These are phyloP conservation scores for Pseudocohnilembus persalinus DNA, from an alignment of 169 alveolate genomes.

Conservation along the genomic window DNA sequence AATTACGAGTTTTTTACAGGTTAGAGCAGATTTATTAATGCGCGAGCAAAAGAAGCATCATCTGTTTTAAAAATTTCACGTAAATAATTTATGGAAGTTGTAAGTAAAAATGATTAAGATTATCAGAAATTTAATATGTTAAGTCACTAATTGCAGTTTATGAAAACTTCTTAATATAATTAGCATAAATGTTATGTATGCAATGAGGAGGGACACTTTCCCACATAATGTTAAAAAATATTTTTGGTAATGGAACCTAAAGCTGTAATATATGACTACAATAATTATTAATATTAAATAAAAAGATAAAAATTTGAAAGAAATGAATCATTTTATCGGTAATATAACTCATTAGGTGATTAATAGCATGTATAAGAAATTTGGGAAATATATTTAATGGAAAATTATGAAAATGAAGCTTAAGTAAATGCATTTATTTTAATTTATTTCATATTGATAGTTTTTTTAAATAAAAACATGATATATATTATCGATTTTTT, in stretches of 20 bases:
- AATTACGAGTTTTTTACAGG: background rate
- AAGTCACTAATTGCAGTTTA: background rate
- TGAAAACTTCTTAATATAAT: background rate
- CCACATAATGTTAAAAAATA: background rate
- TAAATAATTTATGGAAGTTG: background rate
- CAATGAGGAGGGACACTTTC: background rate
- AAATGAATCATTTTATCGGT: too few relatives aligned
- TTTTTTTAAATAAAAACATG: too few relatives aligned
- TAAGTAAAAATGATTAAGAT: background rate
- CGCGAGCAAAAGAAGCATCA: background rate
- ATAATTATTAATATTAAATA: too few relatives aligned
- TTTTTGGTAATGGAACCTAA: background rate
- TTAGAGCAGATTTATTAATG: background rate
- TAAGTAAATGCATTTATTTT: too few relatives aligned
- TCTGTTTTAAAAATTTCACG: background rate
- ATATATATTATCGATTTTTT: too few relatives aligned
- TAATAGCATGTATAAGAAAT: too few relatives aligned
- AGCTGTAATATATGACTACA: background rate
- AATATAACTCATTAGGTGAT: too few relatives aligned
- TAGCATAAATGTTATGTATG: background rate
- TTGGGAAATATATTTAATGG: too few relatives aligned
- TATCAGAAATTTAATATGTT: background rate
- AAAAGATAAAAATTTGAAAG: background rate
- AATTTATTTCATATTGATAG: too few relatives aligned
- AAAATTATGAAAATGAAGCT: too few relatives aligned